Evolutionary conservation across 441 rosid genomes (phyloP), one percentile per base, ranked within the genome.

Genomic region (Adansonia gregorii): DNA sequence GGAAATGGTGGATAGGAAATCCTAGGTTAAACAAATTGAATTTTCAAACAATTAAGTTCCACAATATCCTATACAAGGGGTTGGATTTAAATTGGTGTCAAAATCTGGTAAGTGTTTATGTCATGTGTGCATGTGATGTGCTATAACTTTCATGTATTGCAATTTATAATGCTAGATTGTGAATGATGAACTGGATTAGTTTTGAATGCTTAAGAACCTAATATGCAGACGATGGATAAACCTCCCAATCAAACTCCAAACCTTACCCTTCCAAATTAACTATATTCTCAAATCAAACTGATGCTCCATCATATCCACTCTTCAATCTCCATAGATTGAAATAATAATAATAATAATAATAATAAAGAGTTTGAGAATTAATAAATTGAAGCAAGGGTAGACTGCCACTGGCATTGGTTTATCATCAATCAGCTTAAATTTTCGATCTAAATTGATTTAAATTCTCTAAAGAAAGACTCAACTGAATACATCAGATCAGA

Each of bases 81-180:
- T 22, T 59, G 39, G 64, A 27, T 22, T 12, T 22, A 10, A 20
- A 56, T 17, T 56, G 27, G 12, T 19, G 14, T 20, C 14, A 22
- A 59, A 9, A 59, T 59, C 31, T 59, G 64, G 22, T 59, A 48
- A 65, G 24, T 39, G 39, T 35, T 17, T 8, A 43, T 65, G 69
- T 39, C 67, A 27, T 31, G 20, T 65, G 69, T 65, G 69, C 48
- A 65, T 65, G 48, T 64, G 68, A 65, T 65, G 48, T 64, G 68
- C 48, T 8, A 17, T 39, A 41, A 19, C 22, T 65, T 65, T 39
- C 69, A 65, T 8, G 5, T n/a, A 6, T 39, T 65, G 1, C 49
- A 39, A 15, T 64, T 65, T 15, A 39, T 35, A 65, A 43, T n/a
- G 48, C 22, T 64, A 58, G 24, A 58, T 58, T 19, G 11, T 8